Evolutionary conservation across 352 stramenopile genomes (phyloP), one percentile per base, ranked within the genome.

Genomic region (Phytophthora colocasiae): DNA sequence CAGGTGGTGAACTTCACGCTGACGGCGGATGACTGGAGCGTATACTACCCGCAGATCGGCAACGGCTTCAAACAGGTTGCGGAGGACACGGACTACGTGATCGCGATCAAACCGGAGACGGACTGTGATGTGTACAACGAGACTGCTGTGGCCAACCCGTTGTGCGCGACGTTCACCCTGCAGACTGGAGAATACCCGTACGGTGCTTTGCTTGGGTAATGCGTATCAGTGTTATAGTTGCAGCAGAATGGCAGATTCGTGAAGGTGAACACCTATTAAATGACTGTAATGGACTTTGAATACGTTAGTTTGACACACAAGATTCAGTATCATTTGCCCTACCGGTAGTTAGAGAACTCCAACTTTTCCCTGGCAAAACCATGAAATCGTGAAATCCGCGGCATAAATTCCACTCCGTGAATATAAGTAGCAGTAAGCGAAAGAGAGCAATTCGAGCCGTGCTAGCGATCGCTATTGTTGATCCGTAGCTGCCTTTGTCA

Each of bases 41-140:
- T 89, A 9, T 84, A 80, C 46, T 67, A 74, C 26, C 78, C 78
- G 6, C 77, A 90, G 58, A 81, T 89, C 26, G 78, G 77, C 24
- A 39, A 66, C 5, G 76, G 80, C 0, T 80, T 87, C 48, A 75
- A 80, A n/a, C 63, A 57, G 14, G 71, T 89, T 24, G 69, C 85
- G 15, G 86, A 96, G 60, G 47, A 71, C 19, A 80, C 83, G 5
- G 68, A 86, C n/a, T 95, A 90, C 49, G 60, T 87, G 22, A 56
- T 95, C 29, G 81, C 77, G 3, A 64, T 91, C 48, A 89, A 85
- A 36, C 76, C 84, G 17, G 71, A 91, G 26, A 85, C 73, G 11
- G 86, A 91, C 71, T 96, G 88, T 63, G 61, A 85, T n/a, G 77
- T 86, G 34, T 82, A 90, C 71, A 73, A 77, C 57, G 53, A 60